phyloP scores from a whole-genome alignment of 2,329 filamentous ascomycete genomes.

The Fusarium continuum region DNA sequence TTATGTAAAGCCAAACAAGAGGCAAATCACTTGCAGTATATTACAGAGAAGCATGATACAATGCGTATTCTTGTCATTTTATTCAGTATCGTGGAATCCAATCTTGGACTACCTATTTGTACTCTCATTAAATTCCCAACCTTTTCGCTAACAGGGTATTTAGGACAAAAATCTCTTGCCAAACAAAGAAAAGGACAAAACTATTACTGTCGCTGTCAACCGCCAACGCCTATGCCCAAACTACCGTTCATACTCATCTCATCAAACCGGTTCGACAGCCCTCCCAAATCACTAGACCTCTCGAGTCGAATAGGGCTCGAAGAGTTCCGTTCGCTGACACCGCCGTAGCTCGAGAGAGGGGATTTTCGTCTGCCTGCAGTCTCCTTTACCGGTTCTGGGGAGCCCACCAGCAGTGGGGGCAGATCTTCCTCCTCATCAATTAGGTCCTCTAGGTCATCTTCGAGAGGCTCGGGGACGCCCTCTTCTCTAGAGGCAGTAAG shows the following conservation, averaged over 20 bases:
- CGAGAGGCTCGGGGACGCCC: constrained; percentile 14
- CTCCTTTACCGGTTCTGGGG: constrained; percentile 10
- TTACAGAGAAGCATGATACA: background rate
- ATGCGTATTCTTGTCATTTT: background rate
- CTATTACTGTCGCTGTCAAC: constrained; percentile 23
- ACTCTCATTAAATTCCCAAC: background rate
- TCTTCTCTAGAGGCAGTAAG: constrained; percentile 14
- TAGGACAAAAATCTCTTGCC: background rate
- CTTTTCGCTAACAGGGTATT: constrained; percentile 28
- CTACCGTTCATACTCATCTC: constrained; percentile 47
- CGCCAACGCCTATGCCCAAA: constrained; percentile 46
- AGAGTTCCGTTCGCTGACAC: constrained; percentile 34
- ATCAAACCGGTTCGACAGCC: constrained; percentile 45
- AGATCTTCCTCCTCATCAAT: constrained; percentile 44
- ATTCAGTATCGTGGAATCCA: background rate
- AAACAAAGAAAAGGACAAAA: background rate
- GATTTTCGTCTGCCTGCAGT: constrained; percentile 1
- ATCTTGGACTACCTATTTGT: background rate
- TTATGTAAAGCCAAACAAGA: constrained; percentile 71
- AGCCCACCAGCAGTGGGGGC: constrained; percentile 19
- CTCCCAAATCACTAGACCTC: constrained; percentile 41
- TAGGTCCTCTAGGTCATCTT: constrained; percentile 43
- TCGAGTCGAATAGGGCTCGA: constrained; percentile 44
- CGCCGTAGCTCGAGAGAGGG: constrained; percentile 23
- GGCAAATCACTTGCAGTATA: background rate